phyloP scores from a whole-genome alignment of 192 early-diverging fungal species.

The Coemansia aciculifera region DNA sequence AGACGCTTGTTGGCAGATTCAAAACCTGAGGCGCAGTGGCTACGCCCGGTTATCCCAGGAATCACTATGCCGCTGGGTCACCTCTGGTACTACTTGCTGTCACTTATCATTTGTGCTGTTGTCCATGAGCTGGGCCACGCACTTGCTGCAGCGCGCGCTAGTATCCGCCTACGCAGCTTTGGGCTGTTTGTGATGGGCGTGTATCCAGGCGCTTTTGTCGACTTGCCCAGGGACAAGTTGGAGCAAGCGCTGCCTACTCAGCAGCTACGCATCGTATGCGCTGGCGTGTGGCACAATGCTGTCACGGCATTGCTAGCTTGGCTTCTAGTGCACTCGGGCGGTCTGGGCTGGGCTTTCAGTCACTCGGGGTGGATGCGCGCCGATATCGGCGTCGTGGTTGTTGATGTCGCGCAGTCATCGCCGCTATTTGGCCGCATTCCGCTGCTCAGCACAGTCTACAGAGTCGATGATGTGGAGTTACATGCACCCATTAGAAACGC shows the following conservation, averaged over 20 bases:
- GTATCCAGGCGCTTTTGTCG: slow-evolving; percentile 47
- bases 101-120: slow-evolving; percentile 25
- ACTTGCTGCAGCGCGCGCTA: slow-evolving; percentile 25
- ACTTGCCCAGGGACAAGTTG: slow-evolving; percentile 27
- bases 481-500: not conserved
- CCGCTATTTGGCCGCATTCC: slow-evolving; percentile 33
- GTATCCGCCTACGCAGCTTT: slow-evolving; percentile 14
- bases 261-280: slow-evolving; percentile 39
- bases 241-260: slow-evolving; percentile 4
- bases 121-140: slow-evolving; percentile 50
- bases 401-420: slow-evolving; percentile 20
- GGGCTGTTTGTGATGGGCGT: slow-evolving; percentile 41
- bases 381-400: slow-evolving; percentile 27
- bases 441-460: slow-evolving; percentile 22
- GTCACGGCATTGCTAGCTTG: slow-evolving; percentile 22
- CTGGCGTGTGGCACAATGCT: slow-evolving; percentile 52
- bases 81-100: slow-evolving; percentile 29
- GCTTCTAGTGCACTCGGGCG: slow-evolving; percentile 32
- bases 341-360: slow-evolving; percentile 11
- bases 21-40: not conserved
- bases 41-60: slow-evolving; percentile 40
- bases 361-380: slow-evolving; percentile 19
- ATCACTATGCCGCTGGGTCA: slow-evolving; percentile 40
- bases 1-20: slow-evolving; percentile 1
- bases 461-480: slow-evolving; percentile 36